phyloP scores from a whole-genome alignment of 306 rosid species.

The apple (Malus domestica) region ASM211411v1 NC_041800.1:9754501-9755000 shows the following conservation, averaged over 20 bases:
- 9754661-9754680: neutral
- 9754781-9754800: neutral
- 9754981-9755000: neutral
- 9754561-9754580: neutral
- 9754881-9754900: neutral
- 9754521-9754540: too few species aligned
- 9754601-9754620: neutral
- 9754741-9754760: too few species aligned
- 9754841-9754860: neutral
- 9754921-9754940: neutral
- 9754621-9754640: neutral
- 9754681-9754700: neutral
- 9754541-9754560: too few species aligned
- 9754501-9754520: neutral
- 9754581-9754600: neutral
- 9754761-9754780: too few species aligned
- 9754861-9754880: neutral
- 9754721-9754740: too few species aligned
- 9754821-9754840: neutral
- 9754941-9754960: neutral
- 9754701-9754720: too few species aligned
- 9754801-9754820: neutral
- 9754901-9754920: neutral
- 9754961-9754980: neutral
- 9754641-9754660: neutral